These are phyloP conservation scores for Skeletonema grethae DNA, from an alignment of 108 stramenopile species.

Conservation along the genomic window DNA sequence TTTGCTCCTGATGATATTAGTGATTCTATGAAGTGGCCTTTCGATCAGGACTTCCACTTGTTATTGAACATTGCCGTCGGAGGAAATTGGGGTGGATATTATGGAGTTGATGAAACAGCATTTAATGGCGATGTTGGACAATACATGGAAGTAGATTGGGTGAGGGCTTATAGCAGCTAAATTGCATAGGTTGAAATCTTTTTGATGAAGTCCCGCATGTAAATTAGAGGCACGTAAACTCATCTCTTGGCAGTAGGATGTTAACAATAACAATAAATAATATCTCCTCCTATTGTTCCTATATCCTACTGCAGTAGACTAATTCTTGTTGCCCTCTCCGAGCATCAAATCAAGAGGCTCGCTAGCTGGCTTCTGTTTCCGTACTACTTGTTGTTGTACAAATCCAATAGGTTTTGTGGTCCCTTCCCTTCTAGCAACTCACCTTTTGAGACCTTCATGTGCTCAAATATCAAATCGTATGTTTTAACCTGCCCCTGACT, in stretches of 20 bases:
- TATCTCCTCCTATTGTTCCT: too few relatives aligned
- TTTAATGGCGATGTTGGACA: slow-evolving; percentile 17
- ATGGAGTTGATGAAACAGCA: slow-evolving; percentile 16
- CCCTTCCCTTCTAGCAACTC: slow-evolving; percentile 47
- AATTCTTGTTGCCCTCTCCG: not conserved
- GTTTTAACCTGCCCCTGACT: slow-evolving; percentile 38
- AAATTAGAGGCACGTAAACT: too few relatives aligned
- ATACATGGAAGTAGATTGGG: slow-evolving; percentile 41
- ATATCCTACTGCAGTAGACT: too few relatives aligned
- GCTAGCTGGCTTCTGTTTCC: not conserved
- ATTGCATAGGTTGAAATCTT: not conserved
- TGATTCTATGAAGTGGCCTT: slow-evolving; percentile 31
- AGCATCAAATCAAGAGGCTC: not conserved
- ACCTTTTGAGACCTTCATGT: slow-evolving; percentile 54
- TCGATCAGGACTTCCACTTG: slow-evolving; percentile 45
- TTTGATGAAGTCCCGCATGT: too few relatives aligned
- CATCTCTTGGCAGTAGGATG: too few relatives aligned
- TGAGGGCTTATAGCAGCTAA: slow-evolving; percentile 20
- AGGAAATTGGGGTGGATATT: slow-evolving; percentile 38
- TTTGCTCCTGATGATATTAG: not conserved
- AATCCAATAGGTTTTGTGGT: slow-evolving; percentile 34
- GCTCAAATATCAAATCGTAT: slow-evolving; percentile 44
- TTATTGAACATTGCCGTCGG: slow-evolving; percentile 21
- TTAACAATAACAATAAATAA: too few relatives aligned
- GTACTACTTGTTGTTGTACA: slow-evolving; percentile 33